These are phyloP conservation scores for Senna tora DNA, from an alignment of 306 rosid genomes.

Conservation along the genomic window DNA sequence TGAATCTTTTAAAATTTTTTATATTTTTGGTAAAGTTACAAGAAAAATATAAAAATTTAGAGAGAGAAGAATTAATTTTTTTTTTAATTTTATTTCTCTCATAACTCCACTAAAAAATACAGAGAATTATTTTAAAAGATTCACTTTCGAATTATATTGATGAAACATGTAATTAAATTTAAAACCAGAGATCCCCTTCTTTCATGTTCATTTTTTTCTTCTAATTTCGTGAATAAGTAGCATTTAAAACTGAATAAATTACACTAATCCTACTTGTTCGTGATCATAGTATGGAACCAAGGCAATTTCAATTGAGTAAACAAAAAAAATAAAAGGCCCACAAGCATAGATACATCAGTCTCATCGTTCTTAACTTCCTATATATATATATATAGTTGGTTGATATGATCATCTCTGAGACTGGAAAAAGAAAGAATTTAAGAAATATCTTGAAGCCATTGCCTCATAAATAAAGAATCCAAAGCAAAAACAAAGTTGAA, in stretches of 20 bases:
- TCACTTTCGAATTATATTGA: constrained; percentile 18
- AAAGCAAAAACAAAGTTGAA: constrained; percentile 54
- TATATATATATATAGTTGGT: background rate
- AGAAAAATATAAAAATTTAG: too few relatives aligned
- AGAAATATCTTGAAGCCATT: constrained; percentile 39
- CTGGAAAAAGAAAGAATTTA: constrained; percentile 30
- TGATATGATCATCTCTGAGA: constrained; percentile 33
- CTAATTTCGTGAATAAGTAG: constrained; percentile 3
- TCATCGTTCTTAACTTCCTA: constrained; percentile 40
- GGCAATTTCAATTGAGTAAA: too few relatives aligned
- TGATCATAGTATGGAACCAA: constrained; percentile 25
- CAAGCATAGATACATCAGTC: constrained; percentile 9
- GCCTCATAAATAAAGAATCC: constrained; percentile 45
- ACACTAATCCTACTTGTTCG: background rate
- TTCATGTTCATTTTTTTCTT: constrained; percentile 5
- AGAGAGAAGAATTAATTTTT: too few relatives aligned
- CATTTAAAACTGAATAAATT: constrained; percentile 4
- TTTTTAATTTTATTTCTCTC: too few relatives aligned
- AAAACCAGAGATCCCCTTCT: background rate
- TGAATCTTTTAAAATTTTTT: too few relatives aligned
- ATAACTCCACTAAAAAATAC: too few relatives aligned
- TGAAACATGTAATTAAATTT: constrained; percentile 30
- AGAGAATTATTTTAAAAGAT: too few relatives aligned
- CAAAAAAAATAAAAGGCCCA: constrained; percentile 26
- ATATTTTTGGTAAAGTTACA: too few relatives aligned